Base-by-base conservation (phyloP, 2,329 filamentous ascomycete species). In the Fusarium sambucinum region DNA sequence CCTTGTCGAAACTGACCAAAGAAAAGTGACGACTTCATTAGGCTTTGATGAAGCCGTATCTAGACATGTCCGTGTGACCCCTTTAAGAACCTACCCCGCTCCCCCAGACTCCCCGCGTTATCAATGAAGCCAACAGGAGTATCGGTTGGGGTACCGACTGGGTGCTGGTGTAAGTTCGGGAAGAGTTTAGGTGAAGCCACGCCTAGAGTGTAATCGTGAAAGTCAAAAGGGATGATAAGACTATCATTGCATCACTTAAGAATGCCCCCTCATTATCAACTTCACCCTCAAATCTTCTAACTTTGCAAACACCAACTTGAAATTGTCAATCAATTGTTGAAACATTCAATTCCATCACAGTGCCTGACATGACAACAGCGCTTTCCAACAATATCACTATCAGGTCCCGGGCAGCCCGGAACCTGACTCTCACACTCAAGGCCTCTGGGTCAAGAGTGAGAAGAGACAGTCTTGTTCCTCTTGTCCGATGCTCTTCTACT, bases 121-220 rank as follows among this genome's bases (percentile, higher is more conserved):
- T 69, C 46, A 17, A 30, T 27, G 19, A 33, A 40, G 5, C n/a
- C 16, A 51, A 38, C 35, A 27, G 27, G 21, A 16, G 44, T 50
- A 45, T 68, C 66, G 66, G 66, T 63, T 52, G 42, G 44, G 40
- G 44, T 54, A 57, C 66, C 66, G 66, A 68, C 68, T 21, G 35
- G 33, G 40, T 60, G 48, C 19, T 41, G 27, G 25, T 53, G 33
- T 51, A 42, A 37, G 50, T 32, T 29, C 33, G 30, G 19, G 5
- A 58, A 23, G 32, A 41, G 50, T 32, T 25, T 27, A 13, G n/a
- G 23, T 32, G 47, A 32, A 37, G 48, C 33, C 19, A 11, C 35
- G 33, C 29, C 16, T 48, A 47, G 30, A 48, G 40, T 27, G 38
- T 27, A 3, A 8, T 25, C 6, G 23, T 44, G 3, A 4, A 66